Evolutionary conservation across 768 basidiomycete species (phyloP), one percentile per base, ranked within the genome.

Genomic region (Suillus subluteus): DNA sequence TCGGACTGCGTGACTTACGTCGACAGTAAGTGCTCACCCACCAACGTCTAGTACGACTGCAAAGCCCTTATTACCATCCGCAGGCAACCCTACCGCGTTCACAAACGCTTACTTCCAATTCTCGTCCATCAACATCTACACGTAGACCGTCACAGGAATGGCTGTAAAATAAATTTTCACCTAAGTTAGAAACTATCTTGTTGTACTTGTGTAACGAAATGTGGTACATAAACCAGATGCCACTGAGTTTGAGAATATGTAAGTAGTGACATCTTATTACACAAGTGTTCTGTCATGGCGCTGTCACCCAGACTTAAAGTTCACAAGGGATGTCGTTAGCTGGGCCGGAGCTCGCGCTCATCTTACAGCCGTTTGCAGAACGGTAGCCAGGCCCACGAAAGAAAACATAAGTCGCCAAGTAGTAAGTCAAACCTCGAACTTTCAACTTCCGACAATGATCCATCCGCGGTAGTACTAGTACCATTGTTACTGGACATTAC

Each of bases 41-140:
- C 38, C 18, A 21, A 21, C 30, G 59, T 37, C 50, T 32, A 26
- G 56, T 59, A 26, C 16, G 18, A 16, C 18, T 61, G 7, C 4
- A 23, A 23, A 62, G 2, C 16, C 7, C 8, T 35, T 15, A 35
- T 65, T 13, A 5, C n/a, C 18, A 11, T 48, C 52, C 55, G 11
- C 50, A 75, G 75, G 76, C 65, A 80, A 79, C 58, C 83, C 83
- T 3, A 54, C 68, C 4, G 82, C 81, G 2, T 84, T 84, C 70
- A 66, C 68, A 5, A 72, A 80, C 2, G 81, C 83, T 0, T 84
- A 81, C 69, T 84, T 82, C 71, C 71, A 81, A 35, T 77, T 84
- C 65, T 74, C 72, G 9, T 77, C 76, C 21, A 69, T 84, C 16
- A 70, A 77, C 37, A 72, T 84, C 35, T 84, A 83, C 66, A 63